Percentiles rank a stretch among this genome's conserved stretches.
phyloP scores from a whole-genome alignment of 176 grass and related monocot species.

The Zea luxurians region DNA sequence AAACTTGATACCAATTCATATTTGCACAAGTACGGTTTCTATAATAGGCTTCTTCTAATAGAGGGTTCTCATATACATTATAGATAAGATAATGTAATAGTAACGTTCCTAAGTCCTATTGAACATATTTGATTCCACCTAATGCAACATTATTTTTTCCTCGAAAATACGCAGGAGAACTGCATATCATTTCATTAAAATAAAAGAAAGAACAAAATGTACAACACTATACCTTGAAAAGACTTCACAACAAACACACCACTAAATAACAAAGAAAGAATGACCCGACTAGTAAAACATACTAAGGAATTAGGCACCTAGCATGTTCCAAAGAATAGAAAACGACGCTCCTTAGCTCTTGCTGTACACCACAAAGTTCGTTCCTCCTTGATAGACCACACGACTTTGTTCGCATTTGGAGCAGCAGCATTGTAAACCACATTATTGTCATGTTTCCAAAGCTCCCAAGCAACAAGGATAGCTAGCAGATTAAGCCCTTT shows the following conservation, averaged over 20 bases:
- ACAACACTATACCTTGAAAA: too few relatives aligned
- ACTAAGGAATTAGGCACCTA: too few relatives aligned
- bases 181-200: too few relatives aligned
- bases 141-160: background rate
- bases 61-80: background rate
- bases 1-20: background rate
- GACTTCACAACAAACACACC: too few relatives aligned
- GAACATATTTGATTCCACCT: background rate
- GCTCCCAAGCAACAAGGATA: background rate
- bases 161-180: too few relatives aligned
- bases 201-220: too few relatives aligned
- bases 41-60: slow-evolving; percentile 3
- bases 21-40: background rate
- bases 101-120: background rate
- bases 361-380: background rate
- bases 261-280: too few relatives aligned
- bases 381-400: background rate
- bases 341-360: too few relatives aligned
- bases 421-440: background rate
- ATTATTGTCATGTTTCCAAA: slow-evolving; percentile 1
- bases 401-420: background rate
- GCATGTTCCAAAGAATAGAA: too few relatives aligned
- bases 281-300: too few relatives aligned
- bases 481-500: background rate
- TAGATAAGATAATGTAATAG: background rate